A percentile compares a stretch with the other conserved stretches of the same genome.
These are phyloP conservation scores for Beverwykella pulmonaria DNA, from an alignment of 495 filamentous ascomycete genomes.

Conservation along the genomic window DNA sequence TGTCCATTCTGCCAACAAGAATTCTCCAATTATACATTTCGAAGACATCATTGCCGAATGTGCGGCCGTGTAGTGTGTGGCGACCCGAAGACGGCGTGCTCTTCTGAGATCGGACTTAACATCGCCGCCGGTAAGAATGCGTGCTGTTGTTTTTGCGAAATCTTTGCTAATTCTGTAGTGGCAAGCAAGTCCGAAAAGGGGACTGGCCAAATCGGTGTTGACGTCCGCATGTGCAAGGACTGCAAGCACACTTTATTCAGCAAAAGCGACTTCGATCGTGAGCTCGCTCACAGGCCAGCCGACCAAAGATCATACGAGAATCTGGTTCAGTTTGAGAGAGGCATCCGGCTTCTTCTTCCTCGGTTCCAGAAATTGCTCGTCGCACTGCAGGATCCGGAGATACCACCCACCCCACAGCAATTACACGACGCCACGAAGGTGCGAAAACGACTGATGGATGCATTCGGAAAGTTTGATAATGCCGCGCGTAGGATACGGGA, in stretches of 20 bases:
- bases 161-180: conserved; percentile 39
- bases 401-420: conserved; percentile 72
- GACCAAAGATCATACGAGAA: conserved; percentile 85
- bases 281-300: conserved; percentile 67
- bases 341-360: conserved; percentile 81
- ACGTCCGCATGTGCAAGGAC: conserved; percentile 88
- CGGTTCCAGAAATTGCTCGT: conserved; percentile 81
- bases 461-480: conserved; percentile 85
- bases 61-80: conserved; percentile 93
- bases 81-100: conserved; percentile 81
- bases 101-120: conserved; percentile 76
- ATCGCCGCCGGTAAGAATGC: conserved; percentile 66
- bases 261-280: conserved; percentile 76
- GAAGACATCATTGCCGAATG: conserved; percentile 91
- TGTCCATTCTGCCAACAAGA: conserved; percentile 96
- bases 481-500: conserved; percentile 83
- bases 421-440: conserved; percentile 88
- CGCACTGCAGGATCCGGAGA: conserved; percentile 68
- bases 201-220: conserved; percentile 62
- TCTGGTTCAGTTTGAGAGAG: conserved; percentile 83
- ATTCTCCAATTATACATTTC: conserved; percentile 84
- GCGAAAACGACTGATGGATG: conserved; percentile 86
- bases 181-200: conserved; percentile 64
- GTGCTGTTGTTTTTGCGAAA: neutral
- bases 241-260: conserved; percentile 85